Evolutionary conservation across 2,329 filamentous ascomycete species (phyloP), one percentile per base, ranked within the genome.

Genomic region (Apiospora marii): DNA sequence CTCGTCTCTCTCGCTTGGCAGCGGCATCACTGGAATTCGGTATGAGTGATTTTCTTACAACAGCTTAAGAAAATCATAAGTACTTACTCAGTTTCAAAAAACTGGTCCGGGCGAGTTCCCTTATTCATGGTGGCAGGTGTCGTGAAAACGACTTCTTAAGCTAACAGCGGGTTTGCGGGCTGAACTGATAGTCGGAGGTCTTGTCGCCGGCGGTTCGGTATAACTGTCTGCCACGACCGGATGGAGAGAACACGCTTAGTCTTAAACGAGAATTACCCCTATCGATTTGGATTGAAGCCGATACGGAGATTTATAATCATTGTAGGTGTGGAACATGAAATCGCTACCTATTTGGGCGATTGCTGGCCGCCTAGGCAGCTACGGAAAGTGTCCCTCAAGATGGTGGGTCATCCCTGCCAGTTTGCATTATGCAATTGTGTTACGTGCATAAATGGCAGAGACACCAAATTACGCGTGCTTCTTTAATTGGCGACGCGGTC

Each of bases 51-150:
- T 48, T 48, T 46, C 1, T 6, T 48, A 24, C 16, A 30, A 48
- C 27, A 1, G 4, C 13, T n/a, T 22, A 10, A 30, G 3, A 7
- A 14, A 6, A 30, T 4, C 19, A 24, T 5, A 22, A 68, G 48
- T 67, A 34, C 91, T 83, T 84, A 96, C 94, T 95, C 93, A 43
- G 95, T 97, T 83, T 98, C 94, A 80, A 98, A 98, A 86, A 97
- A 98, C 80, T 96, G 91, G 43, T 93, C 92, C 70, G 92, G 88
- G 79, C 97, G 90, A 69, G 89, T 88, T 41, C 93, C 93, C 75
- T 90, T 88, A 14, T 77, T 72, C 82, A 93, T 92, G 44, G 44
- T n/a, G 67, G 10, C 44, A 49, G 44, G 37, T 22, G 67, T 6
- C 24, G 30, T 30, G 43, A 61, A 37, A n/a, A 22, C 19, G 19